A percentile compares a stretch with the other conserved stretches of the same genome.
Evolutionary conservation across 257 asterid species (phyloP).

Genomic region (Thymus quinquecostatus): DNA sequence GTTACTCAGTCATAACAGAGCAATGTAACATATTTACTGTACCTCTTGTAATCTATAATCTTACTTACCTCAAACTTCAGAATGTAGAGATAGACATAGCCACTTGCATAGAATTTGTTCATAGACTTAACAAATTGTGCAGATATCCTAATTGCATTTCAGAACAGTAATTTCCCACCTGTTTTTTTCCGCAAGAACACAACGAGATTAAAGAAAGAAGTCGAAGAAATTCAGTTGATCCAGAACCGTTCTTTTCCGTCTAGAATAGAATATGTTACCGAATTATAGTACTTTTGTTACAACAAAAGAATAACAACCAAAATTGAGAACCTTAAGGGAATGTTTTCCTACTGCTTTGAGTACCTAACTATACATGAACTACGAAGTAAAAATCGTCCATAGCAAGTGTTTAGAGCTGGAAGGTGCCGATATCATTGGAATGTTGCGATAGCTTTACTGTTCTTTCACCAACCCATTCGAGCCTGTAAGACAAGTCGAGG

Average conservation of each 20-base stretch:
- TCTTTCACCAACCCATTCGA: slow-evolving; percentile 82
- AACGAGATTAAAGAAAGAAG: not conserved
- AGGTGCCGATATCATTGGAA: slow-evolving; percentile 75
- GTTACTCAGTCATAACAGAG: slow-evolving; percentile 25
- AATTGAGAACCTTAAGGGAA: slow-evolving; percentile 25
- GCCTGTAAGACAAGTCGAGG: slow-evolving; percentile 85
- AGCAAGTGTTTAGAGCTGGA: slow-evolving; percentile 56
- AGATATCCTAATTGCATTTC: not conserved
- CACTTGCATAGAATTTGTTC: not conserved
- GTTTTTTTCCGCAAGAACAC: not conserved
- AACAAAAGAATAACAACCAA: slow-evolving; percentile 23
- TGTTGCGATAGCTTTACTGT: slow-evolving; percentile 77
- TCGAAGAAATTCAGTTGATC: not conserved
- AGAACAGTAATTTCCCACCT: not conserved
- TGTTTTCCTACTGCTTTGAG: slow-evolving; percentile 17
- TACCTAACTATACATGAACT: slow-evolving; percentile 16
- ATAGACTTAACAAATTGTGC: not conserved
- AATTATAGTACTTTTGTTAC: slow-evolving; percentile 8
- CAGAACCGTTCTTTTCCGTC: not conserved
- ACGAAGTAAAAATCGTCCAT: not conserved
- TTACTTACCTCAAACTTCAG: slow-evolving; percentile 13
- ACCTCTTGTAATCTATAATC: not conserved
- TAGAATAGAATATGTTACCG: not conserved
- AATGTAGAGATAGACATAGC: not conserved
- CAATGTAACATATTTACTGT: slow-evolving; percentile 19